Conservation (phyloP, 345 rosid genomes). For the Gossypium rotundifolium region DNA sequence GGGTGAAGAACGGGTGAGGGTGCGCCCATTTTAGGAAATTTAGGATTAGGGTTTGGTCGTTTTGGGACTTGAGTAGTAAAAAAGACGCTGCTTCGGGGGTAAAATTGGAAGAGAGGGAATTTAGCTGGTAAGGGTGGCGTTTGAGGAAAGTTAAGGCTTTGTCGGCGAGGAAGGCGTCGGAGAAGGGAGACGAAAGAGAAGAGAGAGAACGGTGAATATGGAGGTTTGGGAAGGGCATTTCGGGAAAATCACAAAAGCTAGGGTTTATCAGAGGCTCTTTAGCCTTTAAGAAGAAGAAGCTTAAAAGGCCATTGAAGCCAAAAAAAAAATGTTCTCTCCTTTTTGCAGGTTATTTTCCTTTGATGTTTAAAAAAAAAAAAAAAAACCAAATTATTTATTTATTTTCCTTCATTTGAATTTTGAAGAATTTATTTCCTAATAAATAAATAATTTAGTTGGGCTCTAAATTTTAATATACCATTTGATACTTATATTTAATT, state of each 20-base stretch:
- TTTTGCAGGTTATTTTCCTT: neutral
- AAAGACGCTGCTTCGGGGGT: conserved; percentile 62
- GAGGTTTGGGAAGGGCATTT: conserved; percentile 41
- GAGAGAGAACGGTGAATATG: conserved; percentile 35
- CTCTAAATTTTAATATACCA: neutral
- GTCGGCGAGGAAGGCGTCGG: conserved; percentile 43
- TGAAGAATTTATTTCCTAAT: too few species aligned
- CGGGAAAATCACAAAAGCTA: neutral
- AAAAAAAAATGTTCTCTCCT: neutral
- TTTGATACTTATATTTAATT: neutral
- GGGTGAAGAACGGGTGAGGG: conserved; percentile 55
- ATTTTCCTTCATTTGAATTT: too few species aligned
- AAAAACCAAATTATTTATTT: too few species aligned
- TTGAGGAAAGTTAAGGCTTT: conserved; percentile 51
- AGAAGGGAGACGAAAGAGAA: conserved; percentile 25
- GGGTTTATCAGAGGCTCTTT: conserved; percentile 8
- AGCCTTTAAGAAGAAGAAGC: neutral
- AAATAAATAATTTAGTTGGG: too few species aligned
- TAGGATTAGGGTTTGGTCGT: conserved; percentile 44
- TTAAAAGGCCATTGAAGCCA: neutral
- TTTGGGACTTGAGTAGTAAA: conserved; percentile 58
- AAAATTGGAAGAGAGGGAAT: conserved; percentile 44
- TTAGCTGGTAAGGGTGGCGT: conserved; percentile 61
- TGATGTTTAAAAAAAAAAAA: too few species aligned
- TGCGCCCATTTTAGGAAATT: conserved; percentile 69